A percentile compares a stretch with the other conserved stretches of the same genome.
Evolutionary conservation across 257 asterid species (phyloP).

Genomic region (Solanum microdontum): DNA sequence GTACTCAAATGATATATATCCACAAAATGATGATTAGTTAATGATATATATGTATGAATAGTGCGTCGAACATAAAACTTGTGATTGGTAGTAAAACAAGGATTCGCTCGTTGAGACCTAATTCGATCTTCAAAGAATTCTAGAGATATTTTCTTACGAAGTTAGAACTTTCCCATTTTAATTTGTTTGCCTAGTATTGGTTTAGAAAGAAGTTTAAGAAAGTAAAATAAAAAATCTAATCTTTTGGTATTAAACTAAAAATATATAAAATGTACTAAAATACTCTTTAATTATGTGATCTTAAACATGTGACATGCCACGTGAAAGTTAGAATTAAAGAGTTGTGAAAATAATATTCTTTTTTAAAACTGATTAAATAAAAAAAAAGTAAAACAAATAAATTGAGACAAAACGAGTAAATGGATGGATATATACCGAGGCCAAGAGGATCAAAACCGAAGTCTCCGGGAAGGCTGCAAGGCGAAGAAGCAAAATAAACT

Average conservation of each 20-base stretch:
- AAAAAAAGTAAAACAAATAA: neutral
- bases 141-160: neutral
- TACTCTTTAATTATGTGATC: too few species aligned
- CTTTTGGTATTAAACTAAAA: too few species aligned
- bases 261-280: too few species aligned
- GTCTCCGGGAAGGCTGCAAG: slow-evolving; percentile 97
- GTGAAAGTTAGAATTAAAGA: too few species aligned
- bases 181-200: too few species aligned
- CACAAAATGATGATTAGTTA: neutral
- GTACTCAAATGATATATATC: neutral
- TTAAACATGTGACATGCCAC: too few species aligned
- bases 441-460: slow-evolving; percentile 98
- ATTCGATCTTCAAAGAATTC: neutral
- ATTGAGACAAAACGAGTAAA: neutral
- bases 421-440: slow-evolving; percentile 25
- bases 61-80: neutral
- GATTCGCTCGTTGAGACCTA: neutral
- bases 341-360: too few species aligned
- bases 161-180: too few species aligned
- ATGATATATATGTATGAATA: too few species aligned
- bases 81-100: neutral
- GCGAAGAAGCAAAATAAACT: neutral
- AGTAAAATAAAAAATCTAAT: too few species aligned
- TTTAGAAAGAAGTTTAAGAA: too few species aligned
- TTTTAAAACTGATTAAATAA: too few species aligned